Percentiles rank a stretch among this genome's conserved stretches.
These are phyloP conservation scores for Mycena citricolor DNA, from an alignment of 1,284 basidiomycete species.

Conservation along the genomic window DNA sequence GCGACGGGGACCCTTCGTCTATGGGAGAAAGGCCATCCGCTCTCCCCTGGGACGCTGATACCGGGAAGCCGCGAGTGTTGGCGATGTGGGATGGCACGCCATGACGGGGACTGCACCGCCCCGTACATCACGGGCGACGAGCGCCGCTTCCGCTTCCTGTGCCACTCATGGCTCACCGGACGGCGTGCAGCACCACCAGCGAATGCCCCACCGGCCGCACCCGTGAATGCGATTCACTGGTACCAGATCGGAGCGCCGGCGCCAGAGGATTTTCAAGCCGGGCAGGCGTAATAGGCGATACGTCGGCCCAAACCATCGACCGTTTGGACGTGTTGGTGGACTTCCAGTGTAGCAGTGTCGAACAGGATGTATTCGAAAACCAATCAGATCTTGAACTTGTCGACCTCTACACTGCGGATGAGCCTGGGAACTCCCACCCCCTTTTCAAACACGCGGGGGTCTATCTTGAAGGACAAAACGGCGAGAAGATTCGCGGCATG, in stretches of 20 bases:
- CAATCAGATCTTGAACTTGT: no score
- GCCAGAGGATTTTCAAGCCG: conserved; percentile 5
- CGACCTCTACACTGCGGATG: conserved; percentile 12
- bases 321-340: conserved; percentile 1
- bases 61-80: conserved; percentile 6
- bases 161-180: no score
- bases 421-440: not conserved
- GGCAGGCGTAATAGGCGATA: conserved; percentile 2
- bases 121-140: not conserved
- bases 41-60: not conserved
- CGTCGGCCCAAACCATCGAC: conserved; percentile 2
- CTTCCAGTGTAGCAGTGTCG: not conserved
- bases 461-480: conserved; percentile 1
- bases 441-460: conserved; percentile 10
- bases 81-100: conserved; percentile 2
- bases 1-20: no score
- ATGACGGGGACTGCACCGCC: not conserved
- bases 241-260: not conserved
- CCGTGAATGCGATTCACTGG: not conserved
- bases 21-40: conserved; percentile 4
- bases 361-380: no score
- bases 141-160: not conserved
- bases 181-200: no score
- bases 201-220: no score
- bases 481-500: not conserved